Conservation (phyloP, 2,329 filamentous ascomycete species). For the Arthrobotrys musiformis region DNA sequence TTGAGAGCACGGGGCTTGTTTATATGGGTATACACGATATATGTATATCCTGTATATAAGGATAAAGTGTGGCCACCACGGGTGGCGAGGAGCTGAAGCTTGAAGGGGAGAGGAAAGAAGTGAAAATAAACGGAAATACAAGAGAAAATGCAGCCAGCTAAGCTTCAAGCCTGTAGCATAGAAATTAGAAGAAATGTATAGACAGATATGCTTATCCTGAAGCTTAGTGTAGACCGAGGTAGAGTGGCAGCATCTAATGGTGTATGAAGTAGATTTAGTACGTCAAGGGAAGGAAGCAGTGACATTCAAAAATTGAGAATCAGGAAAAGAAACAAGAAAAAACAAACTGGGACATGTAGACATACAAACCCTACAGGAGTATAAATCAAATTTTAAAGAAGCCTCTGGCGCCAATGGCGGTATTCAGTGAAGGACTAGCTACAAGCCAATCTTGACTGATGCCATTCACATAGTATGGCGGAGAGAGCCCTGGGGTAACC, state of each 20-base stretch:
- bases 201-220: neutral
- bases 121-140: no score
- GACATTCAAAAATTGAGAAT: neutral
- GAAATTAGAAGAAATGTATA: neutral
- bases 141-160: neutral
- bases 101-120: neutral
- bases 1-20: neutral
- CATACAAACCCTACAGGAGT: neutral
- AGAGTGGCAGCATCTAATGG: neutral
- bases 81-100: neutral
- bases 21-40: neutral
- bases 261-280: neutral
- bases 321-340: neutral
- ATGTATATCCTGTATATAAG: neutral
- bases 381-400: neutral
- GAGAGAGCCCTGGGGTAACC: conserved; percentile 5
- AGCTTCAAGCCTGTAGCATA: conserved; percentile 11
- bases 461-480: conserved; percentile 18
- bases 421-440: neutral
- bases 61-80: neutral
- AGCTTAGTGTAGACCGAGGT: neutral
- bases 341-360: neutral
- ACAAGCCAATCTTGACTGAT: neutral
- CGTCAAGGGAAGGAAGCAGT: neutral
- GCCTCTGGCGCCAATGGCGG: neutral